Percentiles rank a stretch among this genome's conserved stretches.
Evolutionary conservation across 1,284 basidiomycete species (phyloP).

Genomic region (Ganoderma sinense): DNA sequence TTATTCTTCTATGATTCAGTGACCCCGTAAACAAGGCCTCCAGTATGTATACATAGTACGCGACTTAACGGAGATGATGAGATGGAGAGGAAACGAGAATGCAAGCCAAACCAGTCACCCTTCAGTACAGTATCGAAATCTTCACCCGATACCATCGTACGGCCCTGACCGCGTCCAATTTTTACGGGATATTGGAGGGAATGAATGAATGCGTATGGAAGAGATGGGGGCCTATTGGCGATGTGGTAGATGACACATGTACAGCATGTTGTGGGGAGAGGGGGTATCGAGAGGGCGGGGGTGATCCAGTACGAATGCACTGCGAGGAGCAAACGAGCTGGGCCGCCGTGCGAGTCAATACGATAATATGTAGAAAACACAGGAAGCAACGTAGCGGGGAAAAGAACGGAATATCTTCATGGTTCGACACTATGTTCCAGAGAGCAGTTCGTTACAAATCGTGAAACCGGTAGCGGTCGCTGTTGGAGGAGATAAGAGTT

Average conservation of each 20-base stretch:
- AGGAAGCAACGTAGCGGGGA: conserved; percentile 19
- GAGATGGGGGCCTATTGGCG: conserved; percentile 28
- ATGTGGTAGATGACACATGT: conserved; percentile 17
- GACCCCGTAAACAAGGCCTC: conserved; percentile 49
- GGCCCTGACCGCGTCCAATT: conserved; percentile 32
- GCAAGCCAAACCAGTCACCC: conserved; percentile 44
- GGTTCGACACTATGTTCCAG: conserved; percentile 31
- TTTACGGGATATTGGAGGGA: conserved; percentile 31
- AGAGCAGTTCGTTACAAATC: conserved; percentile 36
- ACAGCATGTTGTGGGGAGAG: conserved; percentile 16
- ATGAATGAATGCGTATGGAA: conserved; percentile 32
- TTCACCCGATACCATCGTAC: conserved; percentile 32
- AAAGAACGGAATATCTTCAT: conserved; percentile 34
- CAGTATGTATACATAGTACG: conserved; percentile 49
- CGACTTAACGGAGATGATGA: conserved; percentile 42
- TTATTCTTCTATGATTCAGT: conserved; percentile 46
- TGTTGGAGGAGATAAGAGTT: conserved; percentile 32
- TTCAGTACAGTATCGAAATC: conserved; percentile 37
- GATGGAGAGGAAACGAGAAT: conserved; percentile 31
- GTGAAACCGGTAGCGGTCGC: conserved; percentile 37
- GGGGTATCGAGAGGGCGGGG: conserved; percentile 31
- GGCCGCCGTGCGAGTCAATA: conserved; percentile 27
- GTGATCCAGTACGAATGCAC: conserved; percentile 15
- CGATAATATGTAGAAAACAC: conserved; percentile 32
- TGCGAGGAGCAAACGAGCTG: conserved; percentile 17